Conservation (phyloP, 2,329 filamentous ascomycete genomes). For the Pezicula radicicola region DNA sequence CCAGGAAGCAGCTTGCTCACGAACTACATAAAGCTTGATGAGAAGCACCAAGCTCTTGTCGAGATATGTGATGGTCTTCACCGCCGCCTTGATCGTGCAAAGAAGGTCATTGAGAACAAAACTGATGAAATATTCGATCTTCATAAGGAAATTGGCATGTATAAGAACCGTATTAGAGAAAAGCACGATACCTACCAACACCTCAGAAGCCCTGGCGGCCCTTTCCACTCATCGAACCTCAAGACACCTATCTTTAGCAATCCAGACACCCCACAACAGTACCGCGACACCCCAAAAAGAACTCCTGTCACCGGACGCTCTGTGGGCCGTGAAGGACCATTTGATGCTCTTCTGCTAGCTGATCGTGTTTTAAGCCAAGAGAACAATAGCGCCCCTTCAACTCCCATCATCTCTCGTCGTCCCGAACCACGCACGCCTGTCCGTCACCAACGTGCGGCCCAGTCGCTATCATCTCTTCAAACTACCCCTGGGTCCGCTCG, state of each 20-base stretch:
- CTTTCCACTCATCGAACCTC: conserved; percentile 62
- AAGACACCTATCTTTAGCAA: conserved; percentile 43
- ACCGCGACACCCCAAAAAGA: conserved; percentile 47
- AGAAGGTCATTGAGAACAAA: conserved; percentile 74
- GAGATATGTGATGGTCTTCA: conserved; percentile 63
- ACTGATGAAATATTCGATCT: conserved; percentile 69
- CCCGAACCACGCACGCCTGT: conserved; percentile 42
- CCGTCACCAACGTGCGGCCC: conserved; percentile 71
- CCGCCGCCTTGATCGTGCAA: conserved; percentile 67
- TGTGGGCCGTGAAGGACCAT: conserved; percentile 55
- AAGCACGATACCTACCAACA: conserved; percentile 84
- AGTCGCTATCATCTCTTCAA: conserved; percentile 82
- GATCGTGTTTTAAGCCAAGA: conserved; percentile 77
- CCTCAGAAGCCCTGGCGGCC: conserved; percentile 71
- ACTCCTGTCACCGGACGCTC: conserved; percentile 40
- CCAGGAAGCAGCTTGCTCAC: conserved; percentile 40
- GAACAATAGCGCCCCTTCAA: conserved; percentile 71
- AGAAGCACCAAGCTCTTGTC: conserved; percentile 62
- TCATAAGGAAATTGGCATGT: conserved; percentile 71
- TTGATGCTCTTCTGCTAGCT: conserved; percentile 73
- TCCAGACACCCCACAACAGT: conserved; percentile 36
- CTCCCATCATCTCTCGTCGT: conserved; percentile 41
- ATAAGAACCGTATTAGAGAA: conserved; percentile 82
- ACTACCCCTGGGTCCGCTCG: conserved; percentile 65
- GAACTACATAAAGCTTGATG: conserved; percentile 53